Evolutionary conservation across 805 yeast genomes (phyloP), one percentile per base, ranked within the genome.

Genomic region (Suhomyces sp.): DNA sequence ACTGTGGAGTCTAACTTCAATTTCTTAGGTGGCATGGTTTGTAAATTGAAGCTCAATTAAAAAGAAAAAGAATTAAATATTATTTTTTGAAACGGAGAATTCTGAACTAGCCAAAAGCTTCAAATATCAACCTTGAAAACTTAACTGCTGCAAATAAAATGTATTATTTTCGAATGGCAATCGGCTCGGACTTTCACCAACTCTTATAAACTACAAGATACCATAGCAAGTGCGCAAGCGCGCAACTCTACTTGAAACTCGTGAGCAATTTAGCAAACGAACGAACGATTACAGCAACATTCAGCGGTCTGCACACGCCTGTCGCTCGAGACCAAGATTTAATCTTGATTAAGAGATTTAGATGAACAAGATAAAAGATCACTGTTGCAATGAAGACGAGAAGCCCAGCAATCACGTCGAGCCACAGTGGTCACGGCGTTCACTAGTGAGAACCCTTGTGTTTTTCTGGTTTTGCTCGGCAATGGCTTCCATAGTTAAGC

Each of bases 1-100:
- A 48, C 48, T 22, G 37, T 15, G 10, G 41, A 12, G 43, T 48
- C 39, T 6, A 41, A 20, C n/a, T 29, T 25, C 4, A 31, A n/a
- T 45, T 31, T 48, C 50, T 47, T 47, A 5, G 19, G 17, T 20
- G 44, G 13, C 44, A 41, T 41, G 25, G 6, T 15, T n/a, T 35
- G 41, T 19, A 37, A 37, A 37, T 19, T 37, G 22, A 3, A 19
- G 41, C 22, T 37, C 17, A 8, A 37, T 37, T 6, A 37, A 13
- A 19, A 37, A 37, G 17, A 37, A 37, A 19, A 37, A 2, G 9
- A 17, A 37, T 37, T 9, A 13, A 17, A 17, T 17, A 6, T 4
- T 37, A 37, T 37, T 19, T 37, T 31, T 2, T 31, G 17, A 31
- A 31, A 12, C 35, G 9, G 13, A 9, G 10, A 10, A 25, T 25